Evolutionary conservation across 306 rosid genomes (phyloP).

Genomic region (Alnus rubra): DNA sequence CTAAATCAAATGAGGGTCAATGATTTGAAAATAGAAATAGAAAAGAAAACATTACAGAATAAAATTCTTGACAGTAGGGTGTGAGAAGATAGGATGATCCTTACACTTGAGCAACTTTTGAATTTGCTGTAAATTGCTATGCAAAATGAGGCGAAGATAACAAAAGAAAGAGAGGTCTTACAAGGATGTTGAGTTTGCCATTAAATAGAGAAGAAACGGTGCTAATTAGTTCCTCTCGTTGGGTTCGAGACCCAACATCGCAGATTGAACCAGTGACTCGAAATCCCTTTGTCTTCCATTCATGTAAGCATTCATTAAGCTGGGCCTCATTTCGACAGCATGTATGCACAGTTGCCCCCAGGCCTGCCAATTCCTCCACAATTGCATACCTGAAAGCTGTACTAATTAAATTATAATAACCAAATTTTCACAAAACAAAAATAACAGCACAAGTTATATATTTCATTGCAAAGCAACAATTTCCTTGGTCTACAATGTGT

Average conservation of each 20-base stretch:
- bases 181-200: constrained; percentile 33
- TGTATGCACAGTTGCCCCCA: constrained; percentile 33
- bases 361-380: constrained; percentile 36
- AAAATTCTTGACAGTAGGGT: too few relatives aligned
- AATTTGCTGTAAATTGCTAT: too few relatives aligned
- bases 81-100: too few relatives aligned
- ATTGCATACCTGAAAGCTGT: constrained; percentile 21
- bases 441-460: too few relatives aligned
- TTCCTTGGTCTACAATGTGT: too few relatives aligned
- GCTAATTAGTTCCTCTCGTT: constrained; percentile 14
- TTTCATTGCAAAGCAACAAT: too few relatives aligned
- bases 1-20: too few relatives aligned
- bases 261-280: constrained; percentile 26
- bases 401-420: neutral
- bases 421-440: too few relatives aligned
- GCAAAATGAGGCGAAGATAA: too few relatives aligned
- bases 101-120: too few relatives aligned
- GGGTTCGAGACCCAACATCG: neutral
- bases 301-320: constrained; percentile 20
- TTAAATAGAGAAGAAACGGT: constrained; percentile 5
- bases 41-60: too few relatives aligned
- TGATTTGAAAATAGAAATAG: too few relatives aligned
- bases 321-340: constrained; percentile 28
- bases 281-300: constrained; percentile 29
- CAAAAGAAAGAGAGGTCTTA: neutral